Percentiles rank a stretch among this genome's conserved stretches.
Conservation (phyloP, 305 asterid genomes). For the Euphrasia arctica region DNA sequence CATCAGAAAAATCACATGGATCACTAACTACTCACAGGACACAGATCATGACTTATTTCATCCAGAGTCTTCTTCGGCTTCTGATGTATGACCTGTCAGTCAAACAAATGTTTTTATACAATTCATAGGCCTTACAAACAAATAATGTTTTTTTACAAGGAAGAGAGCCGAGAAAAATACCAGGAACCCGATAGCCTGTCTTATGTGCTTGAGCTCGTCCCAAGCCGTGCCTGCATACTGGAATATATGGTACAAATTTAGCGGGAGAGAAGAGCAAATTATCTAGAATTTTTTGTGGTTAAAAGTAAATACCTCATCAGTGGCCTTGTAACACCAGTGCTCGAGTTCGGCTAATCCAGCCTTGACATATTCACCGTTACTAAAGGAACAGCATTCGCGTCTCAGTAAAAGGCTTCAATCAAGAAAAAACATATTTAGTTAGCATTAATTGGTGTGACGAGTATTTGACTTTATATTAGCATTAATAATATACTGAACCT, state of each 20-base stretch:
- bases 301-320: constrained; percentile 66
- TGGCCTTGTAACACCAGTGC: constrained; percentile 96
- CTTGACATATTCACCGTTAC: constrained; percentile 96
- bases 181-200: constrained; percentile 98
- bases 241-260: constrained; percentile 27
- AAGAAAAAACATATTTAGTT: constrained; percentile 25
- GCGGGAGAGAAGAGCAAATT: constrained; percentile 15
- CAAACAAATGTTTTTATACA: not conserved
- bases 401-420: constrained; percentile 75
- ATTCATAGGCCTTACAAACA: too few species aligned
- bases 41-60: constrained; percentile 93
- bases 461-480: not conserved
- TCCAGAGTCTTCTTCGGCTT: constrained; percentile 96
- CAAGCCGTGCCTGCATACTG: constrained; percentile 98
- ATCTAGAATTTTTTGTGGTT: not conserved
- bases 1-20: not conserved
- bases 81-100: constrained; percentile 88
- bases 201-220: constrained; percentile 97
- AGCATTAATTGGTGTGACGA: constrained; percentile 1
- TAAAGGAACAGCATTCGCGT: constrained; percentile 98
- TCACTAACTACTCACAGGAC: constrained; percentile 64
- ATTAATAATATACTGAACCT: constrained; percentile 44
- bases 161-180: constrained; percentile 40
- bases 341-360: constrained; percentile 96
- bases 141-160: not conserved